Evolutionary conservation across 2,329 filamentous ascomycete species (phyloP).

Genomic region (Teratosphaeria epicoccoides): DNA sequence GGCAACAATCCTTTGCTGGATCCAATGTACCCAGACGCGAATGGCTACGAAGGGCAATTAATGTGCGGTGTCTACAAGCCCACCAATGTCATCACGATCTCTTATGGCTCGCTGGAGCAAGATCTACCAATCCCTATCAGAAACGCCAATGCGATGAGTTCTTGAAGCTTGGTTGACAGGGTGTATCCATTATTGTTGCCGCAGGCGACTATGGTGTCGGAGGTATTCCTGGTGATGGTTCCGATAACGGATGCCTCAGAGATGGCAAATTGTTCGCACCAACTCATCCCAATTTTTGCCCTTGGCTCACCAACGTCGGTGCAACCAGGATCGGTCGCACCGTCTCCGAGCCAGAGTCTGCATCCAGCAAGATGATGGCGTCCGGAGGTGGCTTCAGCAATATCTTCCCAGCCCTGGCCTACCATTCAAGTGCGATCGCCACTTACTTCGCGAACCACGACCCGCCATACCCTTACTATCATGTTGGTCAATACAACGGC

Average conservation of each 20-base stretch:
- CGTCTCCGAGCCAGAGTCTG: constrained; percentile 9
- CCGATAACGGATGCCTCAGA: constrained; percentile 20
- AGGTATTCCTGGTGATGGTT: constrained; percentile 9
- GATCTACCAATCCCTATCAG: constrained; percentile 46
- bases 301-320: constrained; percentile 21
- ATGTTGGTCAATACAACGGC: constrained; percentile 11
- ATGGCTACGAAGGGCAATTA: constrained; percentile 39
- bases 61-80: constrained; percentile 42
- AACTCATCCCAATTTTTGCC: constrained; percentile 18
- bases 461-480: constrained; percentile 17
- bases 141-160: constrained; percentile 35
- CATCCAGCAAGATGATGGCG: constrained; percentile 6
- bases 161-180: constrained; percentile 41
- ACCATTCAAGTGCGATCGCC: constrained; percentile 25
- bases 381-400: constrained; percentile 26
- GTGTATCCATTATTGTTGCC: constrained; percentile 39
- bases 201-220: constrained; percentile 38
- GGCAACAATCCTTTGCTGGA: constrained; percentile 40
- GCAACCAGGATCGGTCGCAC: constrained; percentile 20
- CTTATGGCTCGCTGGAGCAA: constrained; percentile 47
- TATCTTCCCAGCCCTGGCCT: constrained; percentile 21
- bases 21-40: constrained; percentile 35
- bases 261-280: constrained; percentile 18
- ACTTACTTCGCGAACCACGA: constrained; percentile 20
- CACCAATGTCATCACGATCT: constrained; percentile 50